phyloP scores from a whole-genome alignment of 1,284 basidiomycete genomes.

The Leucoagaricus sp. region DNA sequence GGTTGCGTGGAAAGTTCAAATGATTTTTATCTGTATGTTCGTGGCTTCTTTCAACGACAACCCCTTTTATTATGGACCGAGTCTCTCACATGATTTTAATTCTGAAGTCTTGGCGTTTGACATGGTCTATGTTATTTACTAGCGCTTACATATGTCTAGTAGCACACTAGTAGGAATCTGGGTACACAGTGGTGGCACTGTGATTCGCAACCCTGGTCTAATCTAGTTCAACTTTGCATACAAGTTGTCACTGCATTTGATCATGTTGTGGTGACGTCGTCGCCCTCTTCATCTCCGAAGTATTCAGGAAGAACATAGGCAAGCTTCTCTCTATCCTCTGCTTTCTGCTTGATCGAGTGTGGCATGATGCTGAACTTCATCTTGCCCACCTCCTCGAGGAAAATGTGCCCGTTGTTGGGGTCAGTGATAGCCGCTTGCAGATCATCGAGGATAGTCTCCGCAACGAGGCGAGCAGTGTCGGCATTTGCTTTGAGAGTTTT shows the following conservation, averaged over 20 bases:
- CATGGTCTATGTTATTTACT: neutral
- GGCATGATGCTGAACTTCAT: slow-evolving; percentile 92
- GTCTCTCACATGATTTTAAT: neutral
- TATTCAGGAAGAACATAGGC: slow-evolving; percentile 79
- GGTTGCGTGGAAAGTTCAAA: neutral
- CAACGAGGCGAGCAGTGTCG: slow-evolving; percentile 75
- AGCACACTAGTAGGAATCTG: too few relatives aligned
- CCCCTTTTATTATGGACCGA: neutral
- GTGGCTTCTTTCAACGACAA: too few relatives aligned
- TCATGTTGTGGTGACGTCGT: slow-evolving; percentile 14
- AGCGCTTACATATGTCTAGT: too few relatives aligned
- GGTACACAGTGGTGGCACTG: neutral
- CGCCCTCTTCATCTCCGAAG: slow-evolving; percentile 38
- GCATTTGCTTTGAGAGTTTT: slow-evolving; percentile 88
- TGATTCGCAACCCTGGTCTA: neutral
- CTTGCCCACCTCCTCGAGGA: slow-evolving; percentile 70
- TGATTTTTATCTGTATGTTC: too few relatives aligned
- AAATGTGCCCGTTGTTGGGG: slow-evolving; percentile 25
- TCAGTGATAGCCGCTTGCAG: slow-evolving; percentile 46
- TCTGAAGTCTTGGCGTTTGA: neutral
- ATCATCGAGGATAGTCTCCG: slow-evolving; percentile 77
- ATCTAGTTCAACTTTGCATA: too few relatives aligned
- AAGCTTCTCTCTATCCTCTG: slow-evolving; percentile 73
- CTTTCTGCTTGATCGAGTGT: slow-evolving; percentile 57
- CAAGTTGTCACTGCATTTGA: neutral